A percentile compares a stretch with the other conserved stretches of the same genome.
Evolutionary conservation across 106 monocot species (phyloP).

Genomic region (Dendrobium huoshanense): DNA sequence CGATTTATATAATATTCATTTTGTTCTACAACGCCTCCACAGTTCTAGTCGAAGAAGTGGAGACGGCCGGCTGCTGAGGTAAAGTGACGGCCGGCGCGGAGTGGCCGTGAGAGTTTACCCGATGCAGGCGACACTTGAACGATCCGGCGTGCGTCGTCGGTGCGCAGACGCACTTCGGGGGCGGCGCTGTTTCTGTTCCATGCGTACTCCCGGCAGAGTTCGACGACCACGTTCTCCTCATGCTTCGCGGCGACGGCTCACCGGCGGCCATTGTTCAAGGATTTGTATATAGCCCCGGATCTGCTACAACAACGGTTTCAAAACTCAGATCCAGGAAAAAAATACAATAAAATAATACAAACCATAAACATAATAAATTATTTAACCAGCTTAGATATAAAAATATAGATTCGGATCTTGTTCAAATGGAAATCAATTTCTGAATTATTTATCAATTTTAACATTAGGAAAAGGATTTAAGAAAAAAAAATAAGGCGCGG

Average conservation of each 20-base stretch:
- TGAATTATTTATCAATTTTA: not conserved
- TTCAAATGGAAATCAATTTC: not conserved
- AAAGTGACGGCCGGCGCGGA: constrained; percentile 10
- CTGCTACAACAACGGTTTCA: not conserved
- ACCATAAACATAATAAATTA: not conserved
- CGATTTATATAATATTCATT: not conserved
- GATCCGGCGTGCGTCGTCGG: constrained; percentile 44
- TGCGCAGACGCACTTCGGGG: constrained; percentile 39
- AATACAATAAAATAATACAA: not conserved
- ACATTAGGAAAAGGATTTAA: not conserved
- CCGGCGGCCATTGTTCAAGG: constrained; percentile 7
- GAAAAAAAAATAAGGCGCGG: not conserved
- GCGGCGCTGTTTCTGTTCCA: not conserved
- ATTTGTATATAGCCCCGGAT: not conserved
- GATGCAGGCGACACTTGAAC: constrained; percentile 54
- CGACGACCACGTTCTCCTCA: constrained; percentile 11
- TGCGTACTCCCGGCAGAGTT: constrained; percentile 5
- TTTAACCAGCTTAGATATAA: not conserved
- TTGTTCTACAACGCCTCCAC: constrained; percentile 1
- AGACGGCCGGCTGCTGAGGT: constrained; percentile 4
- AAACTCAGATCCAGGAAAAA: not conserved
- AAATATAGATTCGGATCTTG: not conserved
- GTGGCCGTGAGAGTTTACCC: constrained; percentile 31
- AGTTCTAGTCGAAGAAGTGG: constrained; percentile 1
- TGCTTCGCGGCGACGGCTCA: constrained; percentile 10